Conservation (phyloP, 2,329 filamentous ascomycete species). For the Sporothrix dimorphospora region DNA sequence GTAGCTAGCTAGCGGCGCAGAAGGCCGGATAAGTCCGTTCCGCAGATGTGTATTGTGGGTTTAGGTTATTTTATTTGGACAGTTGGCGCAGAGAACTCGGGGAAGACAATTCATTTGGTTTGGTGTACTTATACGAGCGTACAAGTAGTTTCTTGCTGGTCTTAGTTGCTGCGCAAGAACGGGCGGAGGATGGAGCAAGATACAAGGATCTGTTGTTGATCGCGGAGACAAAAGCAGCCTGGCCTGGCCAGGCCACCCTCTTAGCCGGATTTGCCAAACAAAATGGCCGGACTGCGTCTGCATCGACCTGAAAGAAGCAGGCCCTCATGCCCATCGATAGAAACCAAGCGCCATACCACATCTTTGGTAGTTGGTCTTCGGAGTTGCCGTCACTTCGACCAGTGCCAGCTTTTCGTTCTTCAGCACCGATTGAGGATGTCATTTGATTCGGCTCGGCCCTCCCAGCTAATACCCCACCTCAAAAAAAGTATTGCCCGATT, state of each 20-base stretch:
- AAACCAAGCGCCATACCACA: not conserved
- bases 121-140: too few species aligned
- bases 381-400: not conserved
- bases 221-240: not conserved
- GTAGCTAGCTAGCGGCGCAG: not conserved
- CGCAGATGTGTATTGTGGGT: not conserved
- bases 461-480: not conserved
- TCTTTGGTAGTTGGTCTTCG: not conserved
- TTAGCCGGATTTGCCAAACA: not conserved
- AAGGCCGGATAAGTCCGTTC: not conserved
- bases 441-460: constrained; percentile 25
- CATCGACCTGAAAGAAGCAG: not conserved
- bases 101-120: too few species aligned
- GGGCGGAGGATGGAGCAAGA: not conserved
- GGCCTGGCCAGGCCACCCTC: not conserved
- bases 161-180: not conserved
- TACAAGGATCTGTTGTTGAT: too few species aligned
- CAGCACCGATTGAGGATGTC: not conserved
- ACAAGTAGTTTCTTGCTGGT: not conserved
- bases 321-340: not conserved
- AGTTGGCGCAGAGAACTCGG: not conserved
- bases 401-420: not conserved
- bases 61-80: too few species aligned
- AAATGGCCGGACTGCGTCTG: not conserved
- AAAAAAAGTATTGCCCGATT: not conserved